Conservation (phyloP, 2,329 filamentous ascomycete species). For the Ophiostoma ulmi region DNA sequence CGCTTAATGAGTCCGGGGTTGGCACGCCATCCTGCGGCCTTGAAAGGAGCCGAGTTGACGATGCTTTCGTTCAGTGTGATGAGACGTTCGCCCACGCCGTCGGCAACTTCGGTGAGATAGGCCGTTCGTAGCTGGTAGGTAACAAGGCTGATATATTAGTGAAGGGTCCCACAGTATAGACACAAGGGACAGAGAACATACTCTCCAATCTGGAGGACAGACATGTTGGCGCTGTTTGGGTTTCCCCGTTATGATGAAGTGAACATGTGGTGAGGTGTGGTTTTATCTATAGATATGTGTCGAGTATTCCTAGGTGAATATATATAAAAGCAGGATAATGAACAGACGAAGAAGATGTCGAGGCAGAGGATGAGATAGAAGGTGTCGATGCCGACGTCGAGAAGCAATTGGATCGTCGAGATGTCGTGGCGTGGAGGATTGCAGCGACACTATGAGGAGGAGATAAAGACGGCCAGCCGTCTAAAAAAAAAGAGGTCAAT, state of each 20-base stretch:
- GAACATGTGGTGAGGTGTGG: conserved; percentile 5
- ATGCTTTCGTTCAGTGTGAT: conserved; percentile 76
- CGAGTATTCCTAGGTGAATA: neutral
- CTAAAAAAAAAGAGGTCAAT: neutral
- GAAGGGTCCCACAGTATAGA: neutral
- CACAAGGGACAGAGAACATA: conserved; percentile 29
- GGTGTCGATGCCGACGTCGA: neutral
- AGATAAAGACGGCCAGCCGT: neutral
- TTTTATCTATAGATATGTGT: neutral
- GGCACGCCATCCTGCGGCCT: conserved; percentile 72
- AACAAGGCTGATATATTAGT: conserved; percentile 57
- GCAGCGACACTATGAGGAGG: neutral
- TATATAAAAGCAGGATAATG: neutral
- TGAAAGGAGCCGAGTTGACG: conserved; percentile 75
- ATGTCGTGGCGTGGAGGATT: neutral
- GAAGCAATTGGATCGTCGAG: neutral
- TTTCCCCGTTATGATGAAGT: conserved; percentile 1
- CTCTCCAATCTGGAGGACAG: conserved; percentile 44
- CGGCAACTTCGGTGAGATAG: conserved; percentile 73
- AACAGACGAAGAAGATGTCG: neutral
- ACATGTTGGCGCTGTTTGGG: conserved; percentile 34
- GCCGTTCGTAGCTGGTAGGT: conserved; percentile 76
- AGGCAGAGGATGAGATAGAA: neutral
- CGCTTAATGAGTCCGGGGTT: conserved; percentile 72
- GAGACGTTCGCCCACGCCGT: conserved; percentile 78